Evolutionary conservation across 805 yeast species (phyloP).

Genomic region (Yamadazyma endophytica): DNA sequence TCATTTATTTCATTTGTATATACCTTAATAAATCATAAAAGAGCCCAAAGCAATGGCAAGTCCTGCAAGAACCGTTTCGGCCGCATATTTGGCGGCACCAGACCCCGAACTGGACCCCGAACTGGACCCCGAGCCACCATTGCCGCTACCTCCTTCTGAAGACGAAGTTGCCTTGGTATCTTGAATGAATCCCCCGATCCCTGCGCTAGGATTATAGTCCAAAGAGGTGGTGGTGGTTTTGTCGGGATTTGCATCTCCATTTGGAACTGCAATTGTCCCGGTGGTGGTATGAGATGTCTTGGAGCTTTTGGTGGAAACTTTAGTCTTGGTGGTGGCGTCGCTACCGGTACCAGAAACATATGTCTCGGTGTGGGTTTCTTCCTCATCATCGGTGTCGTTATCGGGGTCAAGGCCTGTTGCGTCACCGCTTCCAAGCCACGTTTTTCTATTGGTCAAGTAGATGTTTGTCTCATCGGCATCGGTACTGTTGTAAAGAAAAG

Average conservation of each 20-base stretch:
- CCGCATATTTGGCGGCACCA: not conserved
- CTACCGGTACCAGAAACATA: constrained; percentile 16
- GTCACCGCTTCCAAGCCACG: constrained; percentile 55
- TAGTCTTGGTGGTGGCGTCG: constrained; percentile 15
- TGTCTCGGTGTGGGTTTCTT: constrained; percentile 8
- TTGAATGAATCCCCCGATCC: constrained; percentile 39
- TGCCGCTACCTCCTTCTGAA: too few relatives aligned
- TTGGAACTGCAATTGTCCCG: constrained; percentile 3
- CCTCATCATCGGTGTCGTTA: constrained; percentile 18
- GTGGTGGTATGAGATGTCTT: constrained; percentile 11
- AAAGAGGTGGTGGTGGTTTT: constrained; percentile 3
- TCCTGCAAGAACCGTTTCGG: constrained; percentile 13
- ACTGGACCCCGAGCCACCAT: constrained; percentile 3
- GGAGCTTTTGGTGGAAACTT: constrained; percentile 10
- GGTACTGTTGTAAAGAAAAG: constrained; percentile 44
- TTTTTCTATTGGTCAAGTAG: constrained; percentile 57
- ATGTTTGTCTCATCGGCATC: constrained; percentile 37
- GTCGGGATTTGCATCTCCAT: constrained; percentile 3
- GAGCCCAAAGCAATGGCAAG: constrained; percentile 14
- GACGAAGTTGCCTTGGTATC: constrained; percentile 15
- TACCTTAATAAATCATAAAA: too few relatives aligned
- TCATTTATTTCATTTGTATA: too few relatives aligned
- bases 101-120: constrained; percentile 8
- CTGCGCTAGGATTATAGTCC: constrained; percentile 14
- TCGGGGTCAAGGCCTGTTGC: constrained; percentile 66